Conservation (phyloP, 768 basidiomycete genomes). For the Sporobolomyces phaffii region DNA sequence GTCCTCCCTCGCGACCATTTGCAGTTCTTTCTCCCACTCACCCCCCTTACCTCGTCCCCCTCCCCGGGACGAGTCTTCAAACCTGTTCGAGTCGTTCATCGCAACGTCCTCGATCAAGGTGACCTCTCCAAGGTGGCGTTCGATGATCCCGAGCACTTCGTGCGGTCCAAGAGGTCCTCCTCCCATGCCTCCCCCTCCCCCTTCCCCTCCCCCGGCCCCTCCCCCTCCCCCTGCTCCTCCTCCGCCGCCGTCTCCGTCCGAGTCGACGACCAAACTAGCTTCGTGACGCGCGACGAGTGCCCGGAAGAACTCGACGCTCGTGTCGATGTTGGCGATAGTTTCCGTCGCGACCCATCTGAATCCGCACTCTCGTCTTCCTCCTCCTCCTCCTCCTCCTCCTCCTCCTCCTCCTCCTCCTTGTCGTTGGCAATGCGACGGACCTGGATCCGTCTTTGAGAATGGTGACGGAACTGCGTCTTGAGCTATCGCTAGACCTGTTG, state of each 20-base stretch:
- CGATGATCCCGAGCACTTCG: constrained; percentile 26
- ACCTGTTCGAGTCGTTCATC: constrained; percentile 29
- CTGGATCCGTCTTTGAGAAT: too few relatives aligned
- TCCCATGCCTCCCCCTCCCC: not conserved
- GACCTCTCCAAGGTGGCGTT: constrained; percentile 11
- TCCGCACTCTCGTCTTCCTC: constrained; percentile 18
- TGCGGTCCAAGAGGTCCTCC: constrained; percentile 13
- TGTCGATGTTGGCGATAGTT: not conserved
- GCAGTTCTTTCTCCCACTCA: not conserved
- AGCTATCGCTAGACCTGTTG: too few relatives aligned
- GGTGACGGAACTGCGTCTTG: too few relatives aligned
- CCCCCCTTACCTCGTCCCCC: not conserved
- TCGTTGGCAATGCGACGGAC: too few relatives aligned
- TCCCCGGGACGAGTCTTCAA: not conserved
- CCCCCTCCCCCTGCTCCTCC: not conserved
- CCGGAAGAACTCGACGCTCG: not conserved
- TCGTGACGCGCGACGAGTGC: not conserved
- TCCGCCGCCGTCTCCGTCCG: not conserved
- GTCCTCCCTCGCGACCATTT: constrained; percentile 16
- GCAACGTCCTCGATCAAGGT: constrained; percentile 26
- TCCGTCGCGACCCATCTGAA: constrained; percentile 1
- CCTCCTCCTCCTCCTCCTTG: too few relatives aligned
- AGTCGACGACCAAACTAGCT: not conserved
- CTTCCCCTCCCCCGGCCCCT: constrained; percentile 12
- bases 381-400: not conserved